Evolutionary conservation across 2,329 filamentous ascomycete species (phyloP), one percentile per base, ranked within the genome.

Genomic region (Penicillium fuscoglaucum): DNA sequence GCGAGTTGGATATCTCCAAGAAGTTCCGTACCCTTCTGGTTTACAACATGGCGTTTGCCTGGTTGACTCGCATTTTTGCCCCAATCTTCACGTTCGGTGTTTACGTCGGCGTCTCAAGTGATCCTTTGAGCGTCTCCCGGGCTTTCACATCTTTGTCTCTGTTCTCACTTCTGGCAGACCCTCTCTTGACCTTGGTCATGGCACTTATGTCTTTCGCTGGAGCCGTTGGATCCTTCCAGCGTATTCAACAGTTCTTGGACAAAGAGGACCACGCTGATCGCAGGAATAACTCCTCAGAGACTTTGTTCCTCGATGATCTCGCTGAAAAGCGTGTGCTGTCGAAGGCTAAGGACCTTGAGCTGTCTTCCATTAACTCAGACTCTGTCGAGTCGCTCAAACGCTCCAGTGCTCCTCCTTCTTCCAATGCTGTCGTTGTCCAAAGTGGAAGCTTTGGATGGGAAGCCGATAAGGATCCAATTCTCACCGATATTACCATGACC

Each of bases 371-470:
- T 26, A 64, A 61, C 29, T 68, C 68, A 1, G 66, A 60, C 21
- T 67, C 64, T 12, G 61, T 65, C 0, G 62, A 68, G 13, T 67
- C 68, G 8, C 55, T 66, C 6, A 68, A 68, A 57, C 61, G 60
- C 15, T 31, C 41, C 8, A 54, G 39, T n/a, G 60, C 64, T 5
- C 47, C 55, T 3, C 57, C 58, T 4, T 33, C 58, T 4, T 33
- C 61, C 4, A 66, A 73, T 37, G 74, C 75, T 29, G 68, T 80
- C 15, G 62, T 74, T 9, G 73, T 83, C 19, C 74, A 79, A 64
- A 71, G 79, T 37, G 79, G 72, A 4, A 75, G 70, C 58, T 82
- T 83, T 65, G 76, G 76, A 10, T 83, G 81, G 80, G 76, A 80
- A 39, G 61, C 68, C 6, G 71, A 76, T 24, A 75, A 77, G 45